Percentiles rank a stretch among this genome's conserved stretches.
Evolutionary conservation across 441 rosid species (phyloP).

Genomic region (Pelargonium cotyledonis): DNA sequence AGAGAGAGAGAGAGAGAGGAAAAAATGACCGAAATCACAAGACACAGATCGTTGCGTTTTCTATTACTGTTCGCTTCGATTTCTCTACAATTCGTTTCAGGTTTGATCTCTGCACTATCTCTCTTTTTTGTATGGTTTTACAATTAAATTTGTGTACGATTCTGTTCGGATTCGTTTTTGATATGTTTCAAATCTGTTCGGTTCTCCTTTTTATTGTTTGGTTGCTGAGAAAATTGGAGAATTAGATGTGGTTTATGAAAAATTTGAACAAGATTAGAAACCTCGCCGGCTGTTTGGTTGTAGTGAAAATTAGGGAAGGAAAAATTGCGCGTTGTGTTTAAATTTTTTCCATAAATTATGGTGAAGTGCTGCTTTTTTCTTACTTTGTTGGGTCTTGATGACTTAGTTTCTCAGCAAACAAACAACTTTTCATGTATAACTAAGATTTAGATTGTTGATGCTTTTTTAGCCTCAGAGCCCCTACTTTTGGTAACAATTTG

Average conservation of each 20-base stretch:
- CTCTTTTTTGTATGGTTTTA: neutral
- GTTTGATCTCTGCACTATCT: slow-evolving; percentile 28
- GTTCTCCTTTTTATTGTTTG: slow-evolving; percentile 9
- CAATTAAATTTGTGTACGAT: neutral
- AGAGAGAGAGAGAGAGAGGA: slow-evolving; percentile 17
- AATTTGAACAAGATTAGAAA: neutral
- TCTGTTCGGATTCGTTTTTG: slow-evolving; percentile 1
- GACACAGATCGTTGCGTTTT: slow-evolving; percentile 29
- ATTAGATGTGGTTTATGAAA: neutral
- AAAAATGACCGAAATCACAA: slow-evolving; percentile 34
- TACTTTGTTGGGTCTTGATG: too few relatives aligned
- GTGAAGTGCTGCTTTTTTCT: too few relatives aligned
- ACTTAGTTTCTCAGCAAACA: too few relatives aligned
- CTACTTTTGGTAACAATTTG: neutral
- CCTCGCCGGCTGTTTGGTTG: slow-evolving; percentile 7
- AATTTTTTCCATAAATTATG: neutral
- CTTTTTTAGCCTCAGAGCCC: too few relatives aligned
- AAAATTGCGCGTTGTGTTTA: neutral
- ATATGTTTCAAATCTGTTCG: neutral
- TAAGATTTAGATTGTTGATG: too few relatives aligned
- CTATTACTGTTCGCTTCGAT: slow-evolving; percentile 38
- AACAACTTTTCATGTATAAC: too few relatives aligned
- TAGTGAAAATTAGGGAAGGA: neutral
- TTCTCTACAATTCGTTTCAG: slow-evolving; percentile 51
- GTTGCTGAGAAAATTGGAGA: slow-evolving; percentile 14